Base-by-base conservation (phyloP, 2,329 filamentous ascomycete species). In the Trichoderma cornu-damae region DNA sequence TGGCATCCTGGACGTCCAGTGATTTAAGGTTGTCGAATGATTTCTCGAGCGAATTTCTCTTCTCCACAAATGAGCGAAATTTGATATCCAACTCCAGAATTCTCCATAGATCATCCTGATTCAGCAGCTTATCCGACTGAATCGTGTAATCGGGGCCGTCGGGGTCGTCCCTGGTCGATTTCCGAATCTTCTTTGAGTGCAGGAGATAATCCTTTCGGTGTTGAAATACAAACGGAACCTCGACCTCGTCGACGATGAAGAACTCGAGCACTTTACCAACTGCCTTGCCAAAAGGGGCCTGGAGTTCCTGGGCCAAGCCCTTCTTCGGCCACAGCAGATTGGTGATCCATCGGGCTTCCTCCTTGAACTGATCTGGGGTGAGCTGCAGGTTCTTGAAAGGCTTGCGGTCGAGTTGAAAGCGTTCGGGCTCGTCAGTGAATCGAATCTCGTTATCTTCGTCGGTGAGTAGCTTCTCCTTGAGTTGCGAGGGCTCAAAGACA, bases 131-230 rank as follows among this genome's bases (percentile, higher is more conserved):
- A 73, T 96, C 89, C 1, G 92, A 91, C 59, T 79, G 81, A 58
- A 93, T 84, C 57, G 86, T 85, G 67, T 86, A 89, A 59, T 90
- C 85, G 1, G 86, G 84, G 1, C 81, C 84, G 65, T 90, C 85
- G 7, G 82, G 81, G 62, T 93, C 87, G 58, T 86, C 80, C 14
- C 81, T 79, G 26, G 79, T 72, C 68, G 85, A 69, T 75, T 85
- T 80, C 55, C 79, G 75, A 6, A 82, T 80, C 68, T 89, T 91
- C 63, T 86, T 87, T 22, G 89, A 88, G 67, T 97, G 90, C 57
- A 99, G 95, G 42, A 99, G 81, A 68, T 97, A 99, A 70, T 99
- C 94, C 72, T 96, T 96, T 60, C 94, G 90, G 68, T 99, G 94
- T 71, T 96, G 93, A 72, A 96, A 96, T 64, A 99, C 94, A 71